Evolutionary conservation across 495 filamentous ascomycete genomes (phyloP).

Genomic region (Apiosordaria backusii): DNA sequence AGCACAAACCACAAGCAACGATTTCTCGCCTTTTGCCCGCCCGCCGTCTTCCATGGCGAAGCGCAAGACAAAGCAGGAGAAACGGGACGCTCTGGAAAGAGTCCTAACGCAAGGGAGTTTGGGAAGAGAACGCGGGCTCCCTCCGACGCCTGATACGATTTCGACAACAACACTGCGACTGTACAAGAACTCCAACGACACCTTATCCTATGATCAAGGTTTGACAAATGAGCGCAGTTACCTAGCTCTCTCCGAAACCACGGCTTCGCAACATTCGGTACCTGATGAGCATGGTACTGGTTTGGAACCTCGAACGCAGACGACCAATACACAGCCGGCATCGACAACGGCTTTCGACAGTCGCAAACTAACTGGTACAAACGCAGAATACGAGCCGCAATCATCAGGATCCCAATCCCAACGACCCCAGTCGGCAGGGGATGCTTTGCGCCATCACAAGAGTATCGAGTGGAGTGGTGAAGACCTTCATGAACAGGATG

Average conservation of each 20-base stretch:
- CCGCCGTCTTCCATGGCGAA: constrained; percentile 21
- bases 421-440: constrained; percentile 34
- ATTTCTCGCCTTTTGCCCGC: constrained; percentile 20
- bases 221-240: constrained; percentile 24
- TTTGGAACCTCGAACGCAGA: neutral
- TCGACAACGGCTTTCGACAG: constrained; percentile 30
- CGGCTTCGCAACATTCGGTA: constrained; percentile 19
- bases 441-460: constrained; percentile 24
- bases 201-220: constrained; percentile 25
- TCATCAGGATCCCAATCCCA: constrained; percentile 18
- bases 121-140: constrained; percentile 35
- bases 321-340: constrained; percentile 18
- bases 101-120: constrained; percentile 38
- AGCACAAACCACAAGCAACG: constrained; percentile 25
- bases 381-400: constrained; percentile 8
- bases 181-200: constrained; percentile 39
- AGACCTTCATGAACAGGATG: constrained; percentile 25
- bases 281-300: constrained; percentile 11
- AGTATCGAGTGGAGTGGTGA: constrained; percentile 33
- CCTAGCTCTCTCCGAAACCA: constrained; percentile 22
- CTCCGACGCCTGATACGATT: constrained; percentile 55
- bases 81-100: constrained; percentile 39
- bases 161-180: constrained; percentile 48
- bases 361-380: constrained; percentile 14
- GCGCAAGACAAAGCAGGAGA: constrained; percentile 37